A percentile compares a stretch with the other conserved stretches of the same genome.
Evolutionary conservation across 768 basidiomycete species (phyloP).

Genomic region (Cantharellus anzutake): DNA sequence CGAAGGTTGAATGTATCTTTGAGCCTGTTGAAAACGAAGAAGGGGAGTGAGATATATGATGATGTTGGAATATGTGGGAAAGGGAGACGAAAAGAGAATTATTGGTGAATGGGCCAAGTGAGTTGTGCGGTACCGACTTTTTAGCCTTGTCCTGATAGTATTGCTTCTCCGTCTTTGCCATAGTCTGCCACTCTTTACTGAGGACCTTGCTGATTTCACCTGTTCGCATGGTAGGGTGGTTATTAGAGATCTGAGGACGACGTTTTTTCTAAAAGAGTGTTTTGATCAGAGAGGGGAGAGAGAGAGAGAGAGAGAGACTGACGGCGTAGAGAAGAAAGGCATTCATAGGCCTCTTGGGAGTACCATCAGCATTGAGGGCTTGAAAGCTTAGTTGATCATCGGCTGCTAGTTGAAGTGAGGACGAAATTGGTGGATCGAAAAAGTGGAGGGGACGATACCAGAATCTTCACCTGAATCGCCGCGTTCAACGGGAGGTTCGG

Average conservation of each 20-base stretch:
- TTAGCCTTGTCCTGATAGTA: slow-evolving; percentile 81
- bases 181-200: slow-evolving; percentile 69
- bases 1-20: slow-evolving; percentile 74
- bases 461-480: background rate
- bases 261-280: slow-evolving; percentile 21
- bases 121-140: slow-evolving; percentile 14
- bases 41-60: background rate
- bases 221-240: slow-evolving; percentile 76
- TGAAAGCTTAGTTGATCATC: slow-evolving; percentile 19
- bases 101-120: background rate
- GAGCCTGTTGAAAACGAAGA: slow-evolving; percentile 16
- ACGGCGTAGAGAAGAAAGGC: slow-evolving; percentile 82
- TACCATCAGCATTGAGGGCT: slow-evolving; percentile 70
- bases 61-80: background rate
- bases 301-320: background rate
- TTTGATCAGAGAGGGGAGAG: background rate
- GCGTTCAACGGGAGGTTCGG: background rate
- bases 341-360: slow-evolving; percentile 83
- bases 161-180: slow-evolving; percentile 65
- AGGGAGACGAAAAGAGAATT: background rate
- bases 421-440: background rate
- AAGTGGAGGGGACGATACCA: background rate
- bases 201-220: slow-evolving; percentile 81
- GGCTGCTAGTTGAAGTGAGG: background rate
- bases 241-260: slow-evolving; percentile 68